Evolutionary conservation across 1,284 basidiomycete species (phyloP).

Genomic region (Ceratobasidium sp.): DNA sequence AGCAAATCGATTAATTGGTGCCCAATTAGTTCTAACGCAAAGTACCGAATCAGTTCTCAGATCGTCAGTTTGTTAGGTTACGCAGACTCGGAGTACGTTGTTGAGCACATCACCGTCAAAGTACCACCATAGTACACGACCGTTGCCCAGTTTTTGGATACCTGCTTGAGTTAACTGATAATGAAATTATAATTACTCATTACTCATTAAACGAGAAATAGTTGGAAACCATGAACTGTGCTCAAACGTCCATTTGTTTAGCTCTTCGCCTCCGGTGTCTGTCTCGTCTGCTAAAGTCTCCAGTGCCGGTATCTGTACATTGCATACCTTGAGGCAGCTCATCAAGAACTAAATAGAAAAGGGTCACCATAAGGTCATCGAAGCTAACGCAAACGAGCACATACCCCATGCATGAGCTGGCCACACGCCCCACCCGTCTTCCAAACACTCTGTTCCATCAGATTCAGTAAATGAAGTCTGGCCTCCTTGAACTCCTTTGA

Average conservation of each 20-base stretch:
- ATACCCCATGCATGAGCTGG: conserved; percentile 31
- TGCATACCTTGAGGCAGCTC: conserved; percentile 34
- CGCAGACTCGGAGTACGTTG: conserved; percentile 95
- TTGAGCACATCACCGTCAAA: conserved; percentile 85
- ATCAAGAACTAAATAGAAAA: conserved; percentile 16
- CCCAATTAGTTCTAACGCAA: conserved; percentile 15
- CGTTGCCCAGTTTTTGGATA: not conserved
- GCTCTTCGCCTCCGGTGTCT: conserved; percentile 10
- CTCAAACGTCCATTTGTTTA: conserved; percentile 32
- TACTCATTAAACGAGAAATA: conserved; percentile 35
- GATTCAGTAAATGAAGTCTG: conserved; percentile 30
- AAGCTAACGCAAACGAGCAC: not conserved
- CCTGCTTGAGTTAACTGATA: not conserved
- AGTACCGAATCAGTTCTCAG: conserved; percentile 68
- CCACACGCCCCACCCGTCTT: conserved; percentile 24
- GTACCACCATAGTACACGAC: conserved; percentile 16
- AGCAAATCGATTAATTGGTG: conserved; percentile 48
- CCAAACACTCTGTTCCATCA: conserved; percentile 34
- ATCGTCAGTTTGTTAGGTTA: conserved; percentile 88
- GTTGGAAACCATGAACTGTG: conserved; percentile 39
- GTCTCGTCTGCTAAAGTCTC: not conserved
- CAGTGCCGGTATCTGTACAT: conserved; percentile 5
- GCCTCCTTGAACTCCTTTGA: conserved; percentile 39
- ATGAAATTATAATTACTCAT: conserved; percentile 18
- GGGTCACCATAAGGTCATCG: not conserved